These are phyloP conservation scores for Herpetomonas samuelpessoai DNA, from an alignment of 208 protist species.

Conservation along the genomic window DNA sequence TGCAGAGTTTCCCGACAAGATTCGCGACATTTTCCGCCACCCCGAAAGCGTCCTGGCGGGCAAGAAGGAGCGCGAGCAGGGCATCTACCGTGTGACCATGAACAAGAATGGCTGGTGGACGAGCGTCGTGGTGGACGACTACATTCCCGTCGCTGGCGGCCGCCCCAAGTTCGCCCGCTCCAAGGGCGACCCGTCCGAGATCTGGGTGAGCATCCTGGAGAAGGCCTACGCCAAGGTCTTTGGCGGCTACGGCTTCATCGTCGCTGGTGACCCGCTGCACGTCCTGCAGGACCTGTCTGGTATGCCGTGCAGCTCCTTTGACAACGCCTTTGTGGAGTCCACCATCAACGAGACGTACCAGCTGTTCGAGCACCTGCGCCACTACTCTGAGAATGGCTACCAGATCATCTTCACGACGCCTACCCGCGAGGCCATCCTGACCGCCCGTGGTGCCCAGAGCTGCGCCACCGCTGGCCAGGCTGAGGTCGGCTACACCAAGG, in stretches of 20 bases:
- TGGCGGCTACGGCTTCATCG: conserved; percentile 76
- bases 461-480: conserved; percentile 21
- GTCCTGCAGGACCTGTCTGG: conserved; percentile 79
- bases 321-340: conserved; percentile 56
- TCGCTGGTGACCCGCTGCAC: conserved; percentile 68
- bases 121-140: conserved; percentile 86
- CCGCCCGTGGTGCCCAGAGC: conserved; percentile 23
- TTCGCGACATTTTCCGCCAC: conserved; percentile 70
- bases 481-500: conserved; percentile 51
- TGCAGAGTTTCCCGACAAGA: conserved; percentile 62
- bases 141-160: conserved; percentile 64
- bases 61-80: conserved; percentile 51
- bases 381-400: conserved; percentile 48
- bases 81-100: conserved; percentile 72
- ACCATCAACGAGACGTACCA: conserved; percentile 38
- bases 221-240: conserved; percentile 91
- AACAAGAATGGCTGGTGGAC: conserved; percentile 91
- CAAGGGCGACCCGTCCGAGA: conserved; percentile 58
- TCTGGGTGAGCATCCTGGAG: conserved; percentile 80
- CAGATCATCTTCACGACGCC: conserved; percentile 61
- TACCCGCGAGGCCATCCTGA: conserved; percentile 52
- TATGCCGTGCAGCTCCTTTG: conserved; percentile 67
- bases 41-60: conserved; percentile 49
- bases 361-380: conserved; percentile 45
- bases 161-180: conserved; percentile 58